Evolutionary conservation across 345 rosid species (phyloP).

Genomic region (Fremontodendron californicum): DNA sequence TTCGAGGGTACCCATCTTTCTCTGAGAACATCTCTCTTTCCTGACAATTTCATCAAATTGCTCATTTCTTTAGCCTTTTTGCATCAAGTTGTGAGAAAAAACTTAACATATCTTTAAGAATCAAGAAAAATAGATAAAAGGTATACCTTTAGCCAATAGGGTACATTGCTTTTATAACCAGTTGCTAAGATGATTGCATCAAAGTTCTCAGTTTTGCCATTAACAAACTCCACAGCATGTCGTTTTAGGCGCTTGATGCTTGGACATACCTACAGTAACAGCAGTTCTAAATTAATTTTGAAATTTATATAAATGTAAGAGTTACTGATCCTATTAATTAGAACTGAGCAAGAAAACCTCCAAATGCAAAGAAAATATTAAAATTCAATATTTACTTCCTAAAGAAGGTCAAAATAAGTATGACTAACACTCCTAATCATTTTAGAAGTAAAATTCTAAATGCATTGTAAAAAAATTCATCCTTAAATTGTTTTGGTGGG

Average conservation of each 20-base stretch:
- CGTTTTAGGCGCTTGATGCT: constrained; percentile 56
- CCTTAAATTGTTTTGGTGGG: too few species aligned
- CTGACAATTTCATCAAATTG: constrained; percentile 30
- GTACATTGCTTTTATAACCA: constrained; percentile 92
- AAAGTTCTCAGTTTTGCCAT: constrained; percentile 56
- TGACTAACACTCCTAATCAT: not conserved
- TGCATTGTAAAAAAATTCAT: too few species aligned
- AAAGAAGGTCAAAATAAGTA: not conserved
- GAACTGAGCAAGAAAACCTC: not conserved
- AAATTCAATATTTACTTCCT: not conserved
- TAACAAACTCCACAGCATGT: constrained; percentile 55
- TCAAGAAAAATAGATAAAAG: not conserved
- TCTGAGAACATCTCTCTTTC: constrained; percentile 71
- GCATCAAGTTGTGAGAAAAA: not conserved
- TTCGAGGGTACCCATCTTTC: constrained; percentile 69
- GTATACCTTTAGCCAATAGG: constrained; percentile 89
- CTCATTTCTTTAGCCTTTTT: not conserved
- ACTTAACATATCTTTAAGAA: not conserved
- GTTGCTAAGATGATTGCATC: constrained; percentile 89
- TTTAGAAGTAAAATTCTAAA: too few species aligned
- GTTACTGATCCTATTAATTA: too few species aligned
- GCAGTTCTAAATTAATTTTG: not conserved
- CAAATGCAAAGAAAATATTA: not conserved
- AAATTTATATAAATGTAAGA: not conserved
- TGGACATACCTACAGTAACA: constrained; percentile 48